phyloP scores from a whole-genome alignment of 805 yeast genomes.

The Candida xiaguanensis region DNA sequence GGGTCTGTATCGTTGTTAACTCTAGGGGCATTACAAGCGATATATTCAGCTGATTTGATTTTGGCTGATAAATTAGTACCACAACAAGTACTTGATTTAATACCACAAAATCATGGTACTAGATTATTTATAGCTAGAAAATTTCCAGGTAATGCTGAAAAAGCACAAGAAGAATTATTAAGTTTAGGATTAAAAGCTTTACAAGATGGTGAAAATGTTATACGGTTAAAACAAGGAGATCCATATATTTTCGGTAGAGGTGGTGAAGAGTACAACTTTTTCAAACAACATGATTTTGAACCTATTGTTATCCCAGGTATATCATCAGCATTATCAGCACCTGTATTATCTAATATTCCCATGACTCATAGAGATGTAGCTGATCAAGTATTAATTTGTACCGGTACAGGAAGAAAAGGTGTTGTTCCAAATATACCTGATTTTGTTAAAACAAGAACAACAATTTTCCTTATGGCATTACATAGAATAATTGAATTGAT shows the following conservation, averaged over 20 bases:
- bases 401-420: conserved; percentile 92
- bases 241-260: conserved; percentile 97
- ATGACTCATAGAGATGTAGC: conserved; percentile 91
- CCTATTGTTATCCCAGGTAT: conserved; percentile 85
- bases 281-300: conserved; percentile 59
- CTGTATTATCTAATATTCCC: conserved; percentile 77
- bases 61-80: conserved; percentile 93
- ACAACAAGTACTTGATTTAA: conserved; percentile 72
- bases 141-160: conserved; percentile 95
- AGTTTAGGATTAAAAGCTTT: conserved; percentile 67
- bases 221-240: conserved; percentile 92
- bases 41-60: conserved; percentile 76
- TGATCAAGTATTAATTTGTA: conserved; percentile 88
- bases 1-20: conserved; percentile 83
- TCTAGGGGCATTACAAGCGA: conserved; percentile 77
- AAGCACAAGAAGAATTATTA: conserved; percentile 82
- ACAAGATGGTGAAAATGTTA: conserved; percentile 68
- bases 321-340: conserved; percentile 86
- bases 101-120: conserved; percentile 61
- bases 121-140: conserved; percentile 83
- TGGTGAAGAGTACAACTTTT: conserved; percentile 82
- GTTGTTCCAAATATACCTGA: conserved; percentile 75
- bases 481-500: conserved; percentile 66
- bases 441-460: conserved; percentile 68
- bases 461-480: conserved; percentile 85